Conservation (phyloP, 2,329 filamentous ascomycete species). For the Fusarium pininemorale region DNA sequence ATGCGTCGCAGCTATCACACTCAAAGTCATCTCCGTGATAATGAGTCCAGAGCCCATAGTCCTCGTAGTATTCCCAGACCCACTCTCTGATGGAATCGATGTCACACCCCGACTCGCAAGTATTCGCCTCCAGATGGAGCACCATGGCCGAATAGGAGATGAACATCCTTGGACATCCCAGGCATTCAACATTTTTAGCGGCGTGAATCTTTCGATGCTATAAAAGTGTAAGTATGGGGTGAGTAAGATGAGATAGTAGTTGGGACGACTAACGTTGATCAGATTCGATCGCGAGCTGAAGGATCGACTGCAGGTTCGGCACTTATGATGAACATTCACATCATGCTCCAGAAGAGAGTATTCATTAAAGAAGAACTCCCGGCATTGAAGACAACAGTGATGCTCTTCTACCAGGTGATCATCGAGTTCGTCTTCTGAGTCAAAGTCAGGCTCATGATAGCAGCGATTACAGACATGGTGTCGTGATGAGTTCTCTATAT, state of each 20-base stretch:
- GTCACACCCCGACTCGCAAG: constrained; percentile 23
- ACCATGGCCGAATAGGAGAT: constrained; percentile 35
- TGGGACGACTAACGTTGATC: constrained; percentile 1
- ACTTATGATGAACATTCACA: constrained; percentile 19
- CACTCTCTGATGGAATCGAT: neutral
- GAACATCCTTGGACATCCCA: constrained; percentile 29
- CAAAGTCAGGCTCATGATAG: neutral
- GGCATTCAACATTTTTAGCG: constrained; percentile 16
- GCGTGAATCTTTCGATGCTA: constrained; percentile 35
- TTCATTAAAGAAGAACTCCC: too few species aligned
- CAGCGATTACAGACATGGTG: neutral
- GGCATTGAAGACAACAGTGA: too few species aligned
- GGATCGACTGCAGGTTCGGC: constrained; percentile 6
- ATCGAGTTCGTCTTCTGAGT: neutral
- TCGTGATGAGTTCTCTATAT: neutral
- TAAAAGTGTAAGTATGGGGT: fast-evolving
- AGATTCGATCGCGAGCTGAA: constrained; percentile 20
- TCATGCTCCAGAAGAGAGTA: constrained; percentile 18
- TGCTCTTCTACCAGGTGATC: neutral
- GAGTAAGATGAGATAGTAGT: too few species aligned
- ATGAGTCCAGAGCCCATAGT: neutral
- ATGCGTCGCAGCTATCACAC: constrained; percentile 30
- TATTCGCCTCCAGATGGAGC: constrained; percentile 38
- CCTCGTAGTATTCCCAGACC: constrained; percentile 30
- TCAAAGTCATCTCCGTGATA: constrained; percentile 10